Conservation (phyloP, 2,329 filamentous ascomycete genomes). For the Penicillium sp. region DNA sequence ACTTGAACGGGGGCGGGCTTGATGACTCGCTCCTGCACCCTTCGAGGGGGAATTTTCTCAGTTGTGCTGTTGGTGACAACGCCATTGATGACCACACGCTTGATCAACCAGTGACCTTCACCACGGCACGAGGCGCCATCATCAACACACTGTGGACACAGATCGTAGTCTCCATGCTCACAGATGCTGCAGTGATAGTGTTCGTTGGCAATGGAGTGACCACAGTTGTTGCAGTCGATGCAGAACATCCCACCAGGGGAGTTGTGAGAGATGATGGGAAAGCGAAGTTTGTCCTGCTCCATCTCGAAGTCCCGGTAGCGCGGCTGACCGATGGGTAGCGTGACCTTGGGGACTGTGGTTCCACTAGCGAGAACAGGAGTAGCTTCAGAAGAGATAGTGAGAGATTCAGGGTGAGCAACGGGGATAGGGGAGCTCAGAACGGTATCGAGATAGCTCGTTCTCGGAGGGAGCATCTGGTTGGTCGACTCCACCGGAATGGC, state of each 20-base stretch:
- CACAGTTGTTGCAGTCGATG: constrained; percentile 93
- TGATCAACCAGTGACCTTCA: constrained; percentile 88
- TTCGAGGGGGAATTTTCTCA: constrained; percentile 70
- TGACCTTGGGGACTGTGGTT: not conserved
- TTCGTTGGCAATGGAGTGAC: constrained; percentile 69
- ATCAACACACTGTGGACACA: constrained; percentile 78
- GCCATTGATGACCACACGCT: constrained; percentile 77
- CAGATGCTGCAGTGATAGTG: constrained; percentile 96
- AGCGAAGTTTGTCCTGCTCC: constrained; percentile 27
- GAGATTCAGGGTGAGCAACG: constrained; percentile 14
- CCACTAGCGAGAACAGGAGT: constrained; percentile 3
- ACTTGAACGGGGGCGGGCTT: constrained; percentile 1
- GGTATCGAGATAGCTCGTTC: constrained; percentile 44
- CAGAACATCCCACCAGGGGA: constrained; percentile 59
- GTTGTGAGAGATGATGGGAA: constrained; percentile 34
- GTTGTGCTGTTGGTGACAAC: constrained; percentile 81
- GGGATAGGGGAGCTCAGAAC: constrained; percentile 36
- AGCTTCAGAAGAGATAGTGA: constrained; percentile 10
- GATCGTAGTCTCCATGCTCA: constrained; percentile 89
- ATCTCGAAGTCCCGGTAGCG: constrained; percentile 29
- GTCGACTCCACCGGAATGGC: constrained; percentile 10
- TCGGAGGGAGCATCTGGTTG: constrained; percentile 20
- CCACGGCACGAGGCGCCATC: constrained; percentile 74
- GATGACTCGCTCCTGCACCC: constrained; percentile 32
- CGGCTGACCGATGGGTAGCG: constrained; percentile 15